Base-by-base conservation (phyloP, 768 basidiomycete species). In the Pluteus cervinus region DNA sequence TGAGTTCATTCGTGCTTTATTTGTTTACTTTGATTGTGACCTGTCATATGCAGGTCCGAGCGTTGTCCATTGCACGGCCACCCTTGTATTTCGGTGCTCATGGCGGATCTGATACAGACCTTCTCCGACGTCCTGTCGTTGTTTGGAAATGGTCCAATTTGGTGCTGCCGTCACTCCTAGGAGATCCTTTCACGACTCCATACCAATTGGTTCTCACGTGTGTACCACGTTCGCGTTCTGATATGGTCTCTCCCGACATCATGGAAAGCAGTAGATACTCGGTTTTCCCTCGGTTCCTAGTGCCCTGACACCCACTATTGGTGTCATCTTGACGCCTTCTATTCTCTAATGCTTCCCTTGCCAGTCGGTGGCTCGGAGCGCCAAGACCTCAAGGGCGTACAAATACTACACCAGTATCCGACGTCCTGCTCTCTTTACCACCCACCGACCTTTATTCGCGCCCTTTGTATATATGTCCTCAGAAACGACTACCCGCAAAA, bases 401-500 rank as follows among this genome's bases (percentile, higher is more conserved):
- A 62, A 52, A 55, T 54, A 53, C 52, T 30, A n/a, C n/a, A n/a
- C n/a, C n/a, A 18, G 28, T 22, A 37, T 36, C 37, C 42, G 29
- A 22, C 24, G 39, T 39, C 44, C 39, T 44, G 32, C 36, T 24
- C 43, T 43, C 34, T 36, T 43, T 39, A 45, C 40, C 44, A 39
- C 36, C 45, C 44, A 39, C 42, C 37, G 29, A 39, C 21, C 30
- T 40, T 33, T 35, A 35, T 28, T 33, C 16, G 25, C 34, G 34
- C 33, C 39, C 40, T 34, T 38, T 29, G 40, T 20, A 24, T 39
- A 24, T 35, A 61, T 62, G 62, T 59, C 62, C 30, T 48, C 59
- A 34, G 54, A 61, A 47, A 37, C 43, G 33, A 26, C 52, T 24
- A 29, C 50, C 25, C 54, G 54, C 24, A 54, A 56, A 46, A 65